phyloP scores from a whole-genome alignment of 768 basidiomycete genomes.

The Postia placenta region DNA sequence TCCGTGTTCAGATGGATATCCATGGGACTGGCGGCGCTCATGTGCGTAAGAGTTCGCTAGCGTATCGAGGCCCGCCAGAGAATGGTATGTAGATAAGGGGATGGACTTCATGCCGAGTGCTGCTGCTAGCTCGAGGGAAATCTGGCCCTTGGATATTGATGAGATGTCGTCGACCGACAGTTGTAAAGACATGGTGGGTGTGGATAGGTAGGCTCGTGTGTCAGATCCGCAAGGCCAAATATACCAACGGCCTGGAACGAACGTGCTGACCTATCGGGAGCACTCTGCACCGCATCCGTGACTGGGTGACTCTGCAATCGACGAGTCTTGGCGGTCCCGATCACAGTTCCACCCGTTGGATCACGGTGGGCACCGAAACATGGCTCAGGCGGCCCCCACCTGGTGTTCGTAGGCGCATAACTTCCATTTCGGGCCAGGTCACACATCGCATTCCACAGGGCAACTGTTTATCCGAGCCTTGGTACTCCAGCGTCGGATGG shows the following conservation, averaged over 20 bases:
- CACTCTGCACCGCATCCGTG: neutral
- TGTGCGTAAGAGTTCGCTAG: neutral
- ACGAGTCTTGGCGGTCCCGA: neutral
- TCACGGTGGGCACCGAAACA: neutral
- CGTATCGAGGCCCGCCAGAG: neutral
- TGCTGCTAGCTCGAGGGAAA: constrained; percentile 14
- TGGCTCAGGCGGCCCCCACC: neutral
- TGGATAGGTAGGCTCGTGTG: neutral
- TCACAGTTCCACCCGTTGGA: neutral
- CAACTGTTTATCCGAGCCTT: too few species aligned
- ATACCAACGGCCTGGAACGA: neutral
- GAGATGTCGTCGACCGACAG: constrained; percentile 15
- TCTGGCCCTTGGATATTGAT: constrained; percentile 7
- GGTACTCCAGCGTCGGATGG: too few species aligned
- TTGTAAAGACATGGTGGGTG: constrained; percentile 15
- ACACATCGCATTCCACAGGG: too few species aligned
- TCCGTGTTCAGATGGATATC: neutral
- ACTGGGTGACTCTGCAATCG: neutral
- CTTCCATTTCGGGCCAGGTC: too few species aligned
- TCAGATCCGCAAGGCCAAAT: neutral
- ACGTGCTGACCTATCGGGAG: neutral
- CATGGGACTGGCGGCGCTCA: neutral
- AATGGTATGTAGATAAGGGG: constrained; percentile 4
- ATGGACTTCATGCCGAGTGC: constrained; percentile 10
- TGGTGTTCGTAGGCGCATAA: neutral